Percentiles rank a stretch among this genome's conserved stretches.
These are phyloP conservation scores for Microdochium nivale DNA, from an alignment of 2,329 filamentous ascomycete species.

Conservation along the genomic window DNA sequence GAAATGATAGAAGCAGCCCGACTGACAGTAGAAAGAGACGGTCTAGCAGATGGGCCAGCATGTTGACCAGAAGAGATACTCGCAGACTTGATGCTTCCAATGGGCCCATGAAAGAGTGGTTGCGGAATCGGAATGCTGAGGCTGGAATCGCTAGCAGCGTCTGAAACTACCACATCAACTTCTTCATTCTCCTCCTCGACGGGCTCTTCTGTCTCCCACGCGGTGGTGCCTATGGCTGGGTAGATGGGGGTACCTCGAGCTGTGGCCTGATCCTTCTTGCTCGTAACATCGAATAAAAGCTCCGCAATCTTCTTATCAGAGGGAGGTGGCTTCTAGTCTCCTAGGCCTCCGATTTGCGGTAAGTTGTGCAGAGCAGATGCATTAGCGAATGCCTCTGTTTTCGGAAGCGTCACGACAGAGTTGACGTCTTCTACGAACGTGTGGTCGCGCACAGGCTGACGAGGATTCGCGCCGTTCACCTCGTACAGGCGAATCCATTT, in stretches of 20 bases:
- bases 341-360: conserved; percentile 5
- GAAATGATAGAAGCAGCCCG: neutral
- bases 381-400: conserved; percentile 5
- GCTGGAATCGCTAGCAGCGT: neutral
- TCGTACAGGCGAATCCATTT: conserved; percentile 31
- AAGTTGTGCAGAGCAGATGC: conserved; percentile 16
- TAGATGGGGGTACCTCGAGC: neutral
- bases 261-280: neutral
- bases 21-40: too few relatives aligned
- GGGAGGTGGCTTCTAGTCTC: conserved; percentile 6
- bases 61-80: too few relatives aligned
- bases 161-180: neutral
- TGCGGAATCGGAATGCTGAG: neutral
- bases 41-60: too few relatives aligned
- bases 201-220: neutral
- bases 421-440: conserved; percentile 23
- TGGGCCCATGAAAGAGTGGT: neutral
- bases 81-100: neutral
- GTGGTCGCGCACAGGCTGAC: conserved; percentile 18
- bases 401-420: conserved; percentile 12
- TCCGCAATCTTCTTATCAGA: conserved; percentile 10
- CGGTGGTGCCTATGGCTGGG: neutral
- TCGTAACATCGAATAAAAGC: conserved; percentile 12
- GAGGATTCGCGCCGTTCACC: conserved; percentile 11
- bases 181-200: neutral